Evolutionary conservation across 2,329 filamentous ascomycete species (phyloP).

Genomic region (Aspergillus oerlinghausenensis): DNA sequence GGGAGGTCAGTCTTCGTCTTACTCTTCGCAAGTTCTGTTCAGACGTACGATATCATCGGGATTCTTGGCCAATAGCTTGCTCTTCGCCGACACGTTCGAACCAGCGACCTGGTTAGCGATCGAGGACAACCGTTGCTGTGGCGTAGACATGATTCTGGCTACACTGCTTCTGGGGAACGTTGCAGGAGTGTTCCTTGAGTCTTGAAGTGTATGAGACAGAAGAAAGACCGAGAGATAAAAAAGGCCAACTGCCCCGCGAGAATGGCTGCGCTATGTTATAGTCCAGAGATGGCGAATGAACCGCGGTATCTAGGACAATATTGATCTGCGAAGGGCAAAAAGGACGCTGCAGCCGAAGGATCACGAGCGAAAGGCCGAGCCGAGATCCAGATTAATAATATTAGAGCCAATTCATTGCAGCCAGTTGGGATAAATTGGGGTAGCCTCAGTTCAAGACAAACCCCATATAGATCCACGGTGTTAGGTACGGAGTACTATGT

Average conservation of each 20-base stretch:
- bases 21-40: background rate
- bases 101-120: slow-evolving; percentile 39
- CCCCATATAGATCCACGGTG: background rate
- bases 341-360: background rate
- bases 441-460: background rate
- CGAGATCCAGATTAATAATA: slow-evolving; percentile 1
- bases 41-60: slow-evolving; percentile 37
- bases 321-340: background rate
- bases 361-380: slow-evolving; percentile 5
- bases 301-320: slow-evolving; percentile 6
- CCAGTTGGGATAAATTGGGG: too few relatives aligned
- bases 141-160: slow-evolving; percentile 30
- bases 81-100: slow-evolving; percentile 23
- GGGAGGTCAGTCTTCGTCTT: background rate
- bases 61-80: slow-evolving; percentile 32
- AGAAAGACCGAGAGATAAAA: background rate
- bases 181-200: background rate
- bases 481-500: too few relatives aligned
- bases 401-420: background rate
- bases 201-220: background rate
- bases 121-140: slow-evolving; percentile 37
- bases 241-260: background rate
- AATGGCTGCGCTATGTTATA: background rate
- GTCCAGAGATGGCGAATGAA: background rate
- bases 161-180: background rate